These are phyloP conservation scores for Lodderomyces orthopsilosis DNA, from an alignment of 1,139 yeast species.

Conservation along the genomic window DNA sequence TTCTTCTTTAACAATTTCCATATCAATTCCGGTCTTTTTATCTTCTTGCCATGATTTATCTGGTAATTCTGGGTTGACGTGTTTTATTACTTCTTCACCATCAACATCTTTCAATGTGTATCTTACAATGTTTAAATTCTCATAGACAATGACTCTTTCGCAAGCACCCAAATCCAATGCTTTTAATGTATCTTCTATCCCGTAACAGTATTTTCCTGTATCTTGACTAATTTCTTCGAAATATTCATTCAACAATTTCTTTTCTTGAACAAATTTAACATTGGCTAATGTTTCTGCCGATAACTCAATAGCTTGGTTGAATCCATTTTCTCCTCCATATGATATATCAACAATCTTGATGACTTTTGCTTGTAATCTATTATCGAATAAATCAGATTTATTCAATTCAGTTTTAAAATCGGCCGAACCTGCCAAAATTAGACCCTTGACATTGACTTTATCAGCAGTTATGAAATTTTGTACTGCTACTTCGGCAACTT, in stretches of 20 bases:
- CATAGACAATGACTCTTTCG: conserved; percentile 88
- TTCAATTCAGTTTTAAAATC: conserved; percentile 95
- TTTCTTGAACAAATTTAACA: conserved; percentile 96
- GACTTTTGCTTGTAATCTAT: conserved; percentile 82
- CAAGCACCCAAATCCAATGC: conserved; percentile 96
- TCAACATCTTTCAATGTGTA: conserved; percentile 83
- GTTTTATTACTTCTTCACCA: conserved; percentile 72
- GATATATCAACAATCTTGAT: conserved; percentile 94
- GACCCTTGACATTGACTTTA: conserved; percentile 90
- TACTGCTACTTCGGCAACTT: conserved; percentile 97
- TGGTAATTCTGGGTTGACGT: conserved; percentile 66
- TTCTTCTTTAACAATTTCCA: conserved; percentile 82
- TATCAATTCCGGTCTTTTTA: conserved; percentile 82
- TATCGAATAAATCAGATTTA: conserved; percentile 89
- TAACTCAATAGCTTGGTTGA: conserved; percentile 96
- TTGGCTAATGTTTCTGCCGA: conserved; percentile 95
- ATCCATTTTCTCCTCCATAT: conserved; percentile 98
- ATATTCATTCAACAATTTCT: conserved; percentile 86
- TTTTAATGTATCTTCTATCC: conserved; percentile 92
- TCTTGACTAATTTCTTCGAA: conserved; percentile 97
- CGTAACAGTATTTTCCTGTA: conserved; percentile 95
- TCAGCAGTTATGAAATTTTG: conserved; percentile 92
- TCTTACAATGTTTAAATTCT: conserved; percentile 81
- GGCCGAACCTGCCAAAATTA: conserved; percentile 97
- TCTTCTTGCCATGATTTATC: conserved; percentile 79